phyloP scores from a whole-genome alignment of 495 filamentous ascomycete species.

The Neurospora sp. region DNA sequence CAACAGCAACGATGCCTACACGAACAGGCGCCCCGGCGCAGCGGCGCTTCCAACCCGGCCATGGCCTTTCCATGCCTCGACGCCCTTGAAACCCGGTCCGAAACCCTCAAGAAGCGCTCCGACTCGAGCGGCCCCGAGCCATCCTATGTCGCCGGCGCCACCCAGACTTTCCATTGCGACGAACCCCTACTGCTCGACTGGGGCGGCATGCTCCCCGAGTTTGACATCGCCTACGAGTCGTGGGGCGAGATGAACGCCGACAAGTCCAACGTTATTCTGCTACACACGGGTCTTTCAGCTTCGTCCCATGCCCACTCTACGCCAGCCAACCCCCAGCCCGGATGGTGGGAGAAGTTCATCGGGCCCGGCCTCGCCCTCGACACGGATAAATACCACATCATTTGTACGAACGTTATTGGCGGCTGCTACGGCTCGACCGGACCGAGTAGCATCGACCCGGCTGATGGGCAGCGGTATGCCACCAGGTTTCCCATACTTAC shows the following conservation, averaged over 20 bases:
- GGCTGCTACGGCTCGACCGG: conserved; percentile 96
- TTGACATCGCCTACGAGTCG: conserved; percentile 84
- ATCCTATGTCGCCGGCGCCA: conserved; percentile 80
- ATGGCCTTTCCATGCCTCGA: conserved; percentile 95
- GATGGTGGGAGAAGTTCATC: conserved; percentile 99
- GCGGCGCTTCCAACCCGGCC: conserved; percentile 68
- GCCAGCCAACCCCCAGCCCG: conserved; percentile 68
- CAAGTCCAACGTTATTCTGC: conserved; percentile 80
- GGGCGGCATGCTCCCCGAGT: conserved; percentile 79
- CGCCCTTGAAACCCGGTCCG: conserved; percentile 73
- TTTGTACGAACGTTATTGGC: conserved; percentile 95
- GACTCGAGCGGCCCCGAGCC: conserved; percentile 71
- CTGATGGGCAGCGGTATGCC: conserved; percentile 78
- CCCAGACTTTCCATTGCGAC: conserved; percentile 61
- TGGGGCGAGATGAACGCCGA: conserved; percentile 80
- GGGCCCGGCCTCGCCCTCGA: conserved; percentile 79
- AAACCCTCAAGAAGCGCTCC: conserved; percentile 50
- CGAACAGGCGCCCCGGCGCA: conserved; percentile 21
- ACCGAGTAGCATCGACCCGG: conserved; percentile 78
- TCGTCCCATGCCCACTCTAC: conserved; percentile 95
- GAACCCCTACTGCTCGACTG: conserved; percentile 81
- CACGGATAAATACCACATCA: conserved; percentile 82
- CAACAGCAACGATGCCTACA: conserved; percentile 16
- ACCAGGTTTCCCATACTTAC: conserved; percentile 96
- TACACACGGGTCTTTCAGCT: conserved; percentile 90